These are phyloP conservation scores for Pyronema domesticum DNA, from an alignment of 495 filamentous ascomycete genomes.

Conservation along the genomic window DNA sequence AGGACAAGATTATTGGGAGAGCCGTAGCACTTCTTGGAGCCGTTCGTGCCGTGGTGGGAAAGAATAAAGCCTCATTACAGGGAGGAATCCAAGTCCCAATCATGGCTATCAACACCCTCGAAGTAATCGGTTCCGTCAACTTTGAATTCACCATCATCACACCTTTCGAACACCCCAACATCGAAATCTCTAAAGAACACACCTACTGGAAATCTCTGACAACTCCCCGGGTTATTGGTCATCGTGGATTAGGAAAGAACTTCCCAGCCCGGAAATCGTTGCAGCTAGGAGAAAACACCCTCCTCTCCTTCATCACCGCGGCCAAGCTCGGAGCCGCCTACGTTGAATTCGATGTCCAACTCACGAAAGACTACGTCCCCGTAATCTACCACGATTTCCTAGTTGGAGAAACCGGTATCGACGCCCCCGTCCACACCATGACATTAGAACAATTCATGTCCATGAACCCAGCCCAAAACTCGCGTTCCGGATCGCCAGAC, in stretches of 20 bases:
- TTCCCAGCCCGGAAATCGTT: slow-evolving; percentile 59
- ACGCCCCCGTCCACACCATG: slow-evolving; percentile 87
- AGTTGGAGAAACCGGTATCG: slow-evolving; percentile 94
- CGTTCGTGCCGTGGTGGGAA: slow-evolving; percentile 60
- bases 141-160: slow-evolving; percentile 95
- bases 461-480: slow-evolving; percentile 29
- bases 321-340: slow-evolving; percentile 50
- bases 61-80: slow-evolving; percentile 64
- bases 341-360: slow-evolving; percentile 54
- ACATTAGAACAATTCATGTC: slow-evolving; percentile 57
- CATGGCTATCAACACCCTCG: slow-evolving; percentile 51
- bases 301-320: slow-evolving; percentile 87
- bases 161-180: slow-evolving; percentile 82
- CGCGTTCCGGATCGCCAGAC: slow-evolving; percentile 34
- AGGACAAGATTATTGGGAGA: slow-evolving; percentile 75
- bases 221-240: slow-evolving; percentile 43
- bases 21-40: slow-evolving; percentile 77
- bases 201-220: slow-evolving; percentile 88
- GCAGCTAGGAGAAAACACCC: slow-evolving; percentile 89
- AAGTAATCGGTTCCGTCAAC: slow-evolving; percentile 82
- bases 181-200: slow-evolving; percentile 71
- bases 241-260: slow-evolving; percentile 69
- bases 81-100: slow-evolving; percentile 90
- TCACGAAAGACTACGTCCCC: slow-evolving; percentile 96
- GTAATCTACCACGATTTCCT: slow-evolving; percentile 99